These are phyloP conservation scores for Epichloe coenophiala DNA, from an alignment of 2,329 filamentous ascomycete species.

Conservation along the genomic window DNA sequence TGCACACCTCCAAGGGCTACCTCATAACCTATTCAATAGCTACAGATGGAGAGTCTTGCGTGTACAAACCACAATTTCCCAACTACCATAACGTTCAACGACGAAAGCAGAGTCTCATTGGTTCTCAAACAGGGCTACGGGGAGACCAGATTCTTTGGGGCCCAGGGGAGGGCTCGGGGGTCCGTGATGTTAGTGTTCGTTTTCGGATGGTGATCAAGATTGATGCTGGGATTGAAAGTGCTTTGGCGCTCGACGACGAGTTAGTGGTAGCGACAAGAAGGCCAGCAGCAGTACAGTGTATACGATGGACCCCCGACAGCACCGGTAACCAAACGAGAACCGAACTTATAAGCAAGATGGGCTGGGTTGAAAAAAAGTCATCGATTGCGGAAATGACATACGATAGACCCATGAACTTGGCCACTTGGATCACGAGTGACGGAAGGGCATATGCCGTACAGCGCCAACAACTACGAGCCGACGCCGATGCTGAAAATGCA, in stretches of 20 bases:
- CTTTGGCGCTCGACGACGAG: constrained; percentile 82
- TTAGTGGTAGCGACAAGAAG: constrained; percentile 83
- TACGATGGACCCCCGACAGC: constrained; percentile 80
- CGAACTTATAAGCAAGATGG: constrained; percentile 76
- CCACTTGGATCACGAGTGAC: constrained; percentile 82
- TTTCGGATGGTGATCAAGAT: constrained; percentile 98
- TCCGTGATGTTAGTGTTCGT: constrained; percentile 75
- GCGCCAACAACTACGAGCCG: constrained; percentile 35
- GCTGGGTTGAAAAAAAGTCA: constrained; percentile 68
- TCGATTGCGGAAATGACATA: constrained; percentile 76
- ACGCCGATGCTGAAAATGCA: constrained; percentile 26
- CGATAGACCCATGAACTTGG: constrained; percentile 91
- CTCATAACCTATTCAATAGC: constrained; percentile 90
- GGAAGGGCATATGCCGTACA: constrained; percentile 88
- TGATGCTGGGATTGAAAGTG: constrained; percentile 83
- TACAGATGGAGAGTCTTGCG: constrained; percentile 65
- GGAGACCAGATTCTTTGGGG: constrained; percentile 56
- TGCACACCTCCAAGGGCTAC: constrained; percentile 75
- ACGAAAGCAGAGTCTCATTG: constrained; percentile 47
- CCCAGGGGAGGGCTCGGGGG: constrained; percentile 72
- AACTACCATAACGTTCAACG: constrained; percentile 51
- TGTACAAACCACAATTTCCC: constrained; percentile 73
- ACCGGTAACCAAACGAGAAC: constrained; percentile 77
- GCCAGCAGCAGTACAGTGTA: constrained; percentile 91
- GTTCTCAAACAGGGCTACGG: constrained; percentile 37